Evolutionary conservation across 805 yeast genomes (phyloP), one percentile per base, ranked within the genome.

Genomic region (Kodamaea laetipori): DNA sequence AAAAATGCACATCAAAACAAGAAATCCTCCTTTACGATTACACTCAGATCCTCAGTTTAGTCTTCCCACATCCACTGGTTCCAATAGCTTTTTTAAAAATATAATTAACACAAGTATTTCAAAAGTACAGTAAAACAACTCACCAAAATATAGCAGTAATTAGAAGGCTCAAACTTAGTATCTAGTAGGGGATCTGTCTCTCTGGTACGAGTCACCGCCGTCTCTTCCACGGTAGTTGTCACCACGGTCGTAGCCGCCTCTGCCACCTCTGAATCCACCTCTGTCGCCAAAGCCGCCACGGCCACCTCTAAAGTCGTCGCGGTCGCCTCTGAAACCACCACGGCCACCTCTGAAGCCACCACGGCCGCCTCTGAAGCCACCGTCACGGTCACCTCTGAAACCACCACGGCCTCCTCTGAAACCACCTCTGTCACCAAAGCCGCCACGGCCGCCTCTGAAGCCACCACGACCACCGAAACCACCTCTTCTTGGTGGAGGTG

Each of bases 141-240:
- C 30, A 37, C 23, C 33, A 37, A 23, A 26, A 25, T 27, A 17
- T 37, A 17, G 18, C 26, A 33, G 18, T 11, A 30, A 13, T 13
- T 30, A 30, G 16, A 30, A 12, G 27, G 19, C 16, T 21, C 27
- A 21, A 39, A 32, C 48, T 68, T 69, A 80, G 65, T 80, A 82
- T 71, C 88, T 81, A 51, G 84, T 76, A 67, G 90, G 89, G 48
- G 90, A 82, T 78, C 89, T 82, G 62, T 71, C 76, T 57, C 76
- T 66, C 43, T 53, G 60, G 60, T 67, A 70, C 18, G 72, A 64
- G 53, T 68, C 74, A 60, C 73, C 64, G 54, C 76, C 78, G 62
- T 74, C 70, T 48, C 63, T 63, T 12, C 45, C 41, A 37, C 45
- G 37, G 40, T 26, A 41, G 37, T 23, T 21, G 53, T 75, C 81